Conservation (phyloP, 352 stramenopile genomes). For the Globisporangium yorkense region DNA sequence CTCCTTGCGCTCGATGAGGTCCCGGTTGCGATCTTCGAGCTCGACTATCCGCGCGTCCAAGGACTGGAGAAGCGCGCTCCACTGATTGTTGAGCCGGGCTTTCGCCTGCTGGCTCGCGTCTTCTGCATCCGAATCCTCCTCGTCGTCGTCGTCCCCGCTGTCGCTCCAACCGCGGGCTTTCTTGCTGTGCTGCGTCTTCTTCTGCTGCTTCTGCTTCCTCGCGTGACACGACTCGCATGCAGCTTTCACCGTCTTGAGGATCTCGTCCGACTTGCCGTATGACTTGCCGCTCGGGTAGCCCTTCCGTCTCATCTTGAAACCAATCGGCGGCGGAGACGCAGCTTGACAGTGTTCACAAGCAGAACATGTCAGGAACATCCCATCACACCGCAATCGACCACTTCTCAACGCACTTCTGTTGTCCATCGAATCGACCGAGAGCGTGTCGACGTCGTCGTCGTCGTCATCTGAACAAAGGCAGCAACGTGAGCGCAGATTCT, state of each 20-base stretch:
- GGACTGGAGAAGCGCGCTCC: conserved; percentile 21
- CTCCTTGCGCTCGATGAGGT: conserved; percentile 47
- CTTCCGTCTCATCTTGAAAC: conserved; percentile 7
- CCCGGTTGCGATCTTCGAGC: conserved; percentile 35
- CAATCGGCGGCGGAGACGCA: conserved; percentile 1
- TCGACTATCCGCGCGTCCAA: conserved; percentile 32
- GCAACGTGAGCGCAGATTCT: neutral
- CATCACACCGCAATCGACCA: neutral
- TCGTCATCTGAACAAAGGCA: conserved; percentile 14
- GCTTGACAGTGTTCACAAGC: neutral
- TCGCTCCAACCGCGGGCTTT: neutral
- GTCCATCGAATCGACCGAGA: conserved; percentile 9
- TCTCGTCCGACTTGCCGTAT: conserved; percentile 16
- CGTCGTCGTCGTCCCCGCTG: conserved; percentile 9
- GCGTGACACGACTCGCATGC: conserved; percentile 10
- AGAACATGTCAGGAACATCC: neutral
- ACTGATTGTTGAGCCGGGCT: neutral
- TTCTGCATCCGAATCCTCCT: conserved; percentile 15
- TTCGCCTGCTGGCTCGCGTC: conserved; percentile 4
- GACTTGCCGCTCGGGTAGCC: conserved; percentile 11
- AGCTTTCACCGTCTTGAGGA: conserved; percentile 11
- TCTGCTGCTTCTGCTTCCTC: conserved; percentile 3
- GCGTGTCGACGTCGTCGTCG: conserved; percentile 16
- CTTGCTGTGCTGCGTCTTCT: neutral
- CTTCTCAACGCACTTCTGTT: conserved; percentile 1